Percentiles rank a stretch among this genome's conserved stretches.
These are phyloP conservation scores for Backusella sp. DNA, from an alignment of 192 early-diverging fungal genomes.

Conservation along the genomic window DNA sequence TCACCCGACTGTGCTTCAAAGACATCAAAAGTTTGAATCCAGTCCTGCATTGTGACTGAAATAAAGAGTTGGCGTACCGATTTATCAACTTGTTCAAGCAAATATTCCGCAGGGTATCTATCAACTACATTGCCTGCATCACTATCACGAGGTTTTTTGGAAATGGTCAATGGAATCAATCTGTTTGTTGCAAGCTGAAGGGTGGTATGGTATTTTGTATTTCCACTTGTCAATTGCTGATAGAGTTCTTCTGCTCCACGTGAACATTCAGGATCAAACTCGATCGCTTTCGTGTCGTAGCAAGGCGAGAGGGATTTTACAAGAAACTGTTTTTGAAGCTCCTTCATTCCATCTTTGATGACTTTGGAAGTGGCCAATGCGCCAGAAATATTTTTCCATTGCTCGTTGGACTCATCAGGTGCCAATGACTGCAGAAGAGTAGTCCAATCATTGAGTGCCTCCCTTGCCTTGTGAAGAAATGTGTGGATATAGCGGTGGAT, in stretches of 20 bases:
- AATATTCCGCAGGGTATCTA: constrained; percentile 16
- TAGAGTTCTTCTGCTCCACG: constrained; percentile 21
- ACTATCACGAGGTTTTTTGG: constrained; percentile 25
- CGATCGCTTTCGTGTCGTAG: constrained; percentile 23
- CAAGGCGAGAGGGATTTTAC: constrained; percentile 21
- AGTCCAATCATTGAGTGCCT: constrained; percentile 15
- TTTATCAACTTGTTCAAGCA: constrained; percentile 37
- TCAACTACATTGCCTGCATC: constrained; percentile 23
- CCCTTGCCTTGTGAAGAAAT: constrained; percentile 13
- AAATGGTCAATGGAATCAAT: constrained; percentile 20
- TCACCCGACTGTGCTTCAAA: constrained; percentile 49
- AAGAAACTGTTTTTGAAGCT: background rate
- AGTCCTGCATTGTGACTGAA: constrained; percentile 42
- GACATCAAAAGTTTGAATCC: constrained; percentile 48
- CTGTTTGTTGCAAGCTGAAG: constrained; percentile 7
- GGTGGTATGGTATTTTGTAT: constrained; percentile 12
- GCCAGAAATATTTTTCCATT: background rate
- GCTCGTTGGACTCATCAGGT: background rate
- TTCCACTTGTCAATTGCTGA: constrained; percentile 18
- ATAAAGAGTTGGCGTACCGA: constrained; percentile 36
- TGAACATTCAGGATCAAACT: constrained; percentile 11
- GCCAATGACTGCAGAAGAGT: background rate
- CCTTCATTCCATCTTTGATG: constrained; percentile 13
- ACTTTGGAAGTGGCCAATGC: background rate
- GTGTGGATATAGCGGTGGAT: constrained; percentile 8